These are phyloP conservation scores for Suillus paluster DNA, from an alignment of 768 basidiomycete species.

Conservation along the genomic window DNA sequence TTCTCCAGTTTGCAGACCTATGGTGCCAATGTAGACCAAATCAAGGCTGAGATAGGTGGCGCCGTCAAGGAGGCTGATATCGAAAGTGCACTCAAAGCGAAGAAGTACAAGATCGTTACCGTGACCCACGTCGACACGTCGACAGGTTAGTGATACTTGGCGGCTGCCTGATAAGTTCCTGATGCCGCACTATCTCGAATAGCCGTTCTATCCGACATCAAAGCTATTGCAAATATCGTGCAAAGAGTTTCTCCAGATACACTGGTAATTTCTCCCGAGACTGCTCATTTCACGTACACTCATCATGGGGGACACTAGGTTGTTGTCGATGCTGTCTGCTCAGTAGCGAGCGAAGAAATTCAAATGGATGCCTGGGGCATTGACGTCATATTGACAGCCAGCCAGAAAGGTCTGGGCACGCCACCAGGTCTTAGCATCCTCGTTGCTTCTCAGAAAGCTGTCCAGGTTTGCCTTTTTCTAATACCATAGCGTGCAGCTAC, in stretches of 20 bases:
- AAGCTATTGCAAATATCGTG: slow-evolving; percentile 74
- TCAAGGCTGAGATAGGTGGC: slow-evolving; percentile 85
- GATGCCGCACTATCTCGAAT: slow-evolving; percentile 14
- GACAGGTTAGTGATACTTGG: slow-evolving; percentile 53
- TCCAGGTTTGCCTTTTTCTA: slow-evolving; percentile 49
- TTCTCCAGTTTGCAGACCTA: slow-evolving; percentile 75
- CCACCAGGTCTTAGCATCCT: slow-evolving; percentile 94
- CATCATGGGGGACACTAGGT: slow-evolving; percentile 46
- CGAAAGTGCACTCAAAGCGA: slow-evolving; percentile 69
- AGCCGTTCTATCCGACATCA: slow-evolving; percentile 87
- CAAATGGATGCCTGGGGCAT: slow-evolving; percentile 92
- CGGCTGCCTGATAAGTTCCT: neutral
- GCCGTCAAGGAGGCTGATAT: slow-evolving; percentile 64
- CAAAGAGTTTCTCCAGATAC: slow-evolving; percentile 82
- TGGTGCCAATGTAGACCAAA: slow-evolving; percentile 83
- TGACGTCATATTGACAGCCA: slow-evolving; percentile 85
- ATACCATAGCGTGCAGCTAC: neutral
- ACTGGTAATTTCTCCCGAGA: slow-evolving; percentile 49
- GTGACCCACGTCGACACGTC: slow-evolving; percentile 97
- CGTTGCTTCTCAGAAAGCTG: slow-evolving; percentile 77
- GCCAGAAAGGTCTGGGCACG: slow-evolving; percentile 90
- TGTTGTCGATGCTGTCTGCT: slow-evolving; percentile 92
- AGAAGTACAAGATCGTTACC: slow-evolving; percentile 87
- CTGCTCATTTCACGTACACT: neutral
- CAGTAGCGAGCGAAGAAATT: slow-evolving; percentile 95